These are phyloP conservation scores for Cercospora sp. DNA, from an alignment of 2,329 filamentous ascomycete genomes.

Conservation along the genomic window DNA sequence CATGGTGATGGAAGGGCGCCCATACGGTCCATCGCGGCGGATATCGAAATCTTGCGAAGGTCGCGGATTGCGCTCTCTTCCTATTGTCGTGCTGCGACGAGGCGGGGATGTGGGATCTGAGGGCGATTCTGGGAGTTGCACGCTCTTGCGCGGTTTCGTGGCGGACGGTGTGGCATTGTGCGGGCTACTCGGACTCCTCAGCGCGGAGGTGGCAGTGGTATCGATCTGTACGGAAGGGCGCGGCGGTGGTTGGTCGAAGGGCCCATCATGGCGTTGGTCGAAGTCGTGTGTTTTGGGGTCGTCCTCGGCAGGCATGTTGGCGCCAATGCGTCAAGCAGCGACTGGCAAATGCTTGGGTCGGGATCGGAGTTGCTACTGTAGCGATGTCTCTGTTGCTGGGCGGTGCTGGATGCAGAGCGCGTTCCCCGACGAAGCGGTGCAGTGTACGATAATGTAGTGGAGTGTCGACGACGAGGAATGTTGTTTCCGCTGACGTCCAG, in stretches of 20 bases:
- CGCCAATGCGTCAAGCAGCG: slow-evolving; percentile 7
- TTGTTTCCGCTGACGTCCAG: background rate
- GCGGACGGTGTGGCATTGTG: slow-evolving; percentile 15
- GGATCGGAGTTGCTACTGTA: background rate
- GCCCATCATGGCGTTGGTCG: slow-evolving; percentile 38
- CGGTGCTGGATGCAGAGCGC: background rate
- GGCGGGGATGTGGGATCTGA: background rate
- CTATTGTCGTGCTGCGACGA: slow-evolving; percentile 24
- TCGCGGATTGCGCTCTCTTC: slow-evolving; percentile 19
- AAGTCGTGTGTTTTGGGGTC: slow-evolving; percentile 35
- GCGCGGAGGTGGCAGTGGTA: background rate
- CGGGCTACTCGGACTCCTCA: background rate
- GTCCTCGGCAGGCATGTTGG: slow-evolving; percentile 28
- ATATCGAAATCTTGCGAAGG: slow-evolving; percentile 35
- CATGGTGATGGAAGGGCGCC: slow-evolving; percentile 38
- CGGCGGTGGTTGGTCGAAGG: slow-evolving; percentile 28
- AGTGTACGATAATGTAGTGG: background rate
- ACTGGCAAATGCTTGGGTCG: slow-evolving; percentile 6
- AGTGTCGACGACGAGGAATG: background rate
- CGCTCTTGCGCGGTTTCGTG: slow-evolving; percentile 39
- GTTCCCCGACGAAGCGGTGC: background rate
- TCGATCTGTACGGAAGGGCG: slow-evolving; percentile 20
- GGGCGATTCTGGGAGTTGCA: slow-evolving; percentile 37
- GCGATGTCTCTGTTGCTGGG: background rate
- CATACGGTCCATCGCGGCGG: slow-evolving; percentile 37